A percentile compares a stretch with the other conserved stretches of the same genome.
Evolutionary conservation across 352 stramenopile species (phyloP).

Genomic region (Pseudoperonospora humuli): DNA sequence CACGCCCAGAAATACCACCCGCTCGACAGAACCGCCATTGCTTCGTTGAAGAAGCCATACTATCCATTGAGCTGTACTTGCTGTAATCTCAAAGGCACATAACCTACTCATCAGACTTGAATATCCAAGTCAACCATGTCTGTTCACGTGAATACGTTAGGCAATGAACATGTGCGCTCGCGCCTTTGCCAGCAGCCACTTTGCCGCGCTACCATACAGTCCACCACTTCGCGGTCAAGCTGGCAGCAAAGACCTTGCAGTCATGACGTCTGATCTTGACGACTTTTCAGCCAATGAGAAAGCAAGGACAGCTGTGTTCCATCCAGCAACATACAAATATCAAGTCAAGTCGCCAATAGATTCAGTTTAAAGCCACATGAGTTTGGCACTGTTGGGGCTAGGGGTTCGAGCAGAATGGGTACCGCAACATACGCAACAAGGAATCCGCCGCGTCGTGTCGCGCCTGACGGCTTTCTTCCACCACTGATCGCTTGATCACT

Average conservation of each 20-base stretch:
- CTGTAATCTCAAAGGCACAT: no score
- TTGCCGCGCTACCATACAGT: no score
- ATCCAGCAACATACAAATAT: conserved; percentile 6
- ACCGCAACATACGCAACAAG: conserved; percentile 13
- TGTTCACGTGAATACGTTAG: no score
- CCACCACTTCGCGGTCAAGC: no score
- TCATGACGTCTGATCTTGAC: not conserved
- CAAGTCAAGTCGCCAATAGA: conserved; percentile 4
- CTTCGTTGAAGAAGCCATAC: no score
- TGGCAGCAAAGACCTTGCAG: no score
- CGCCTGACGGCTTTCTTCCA: conserved; percentile 17
- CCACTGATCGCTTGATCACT: conserved; percentile 22
- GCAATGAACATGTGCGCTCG: no score
- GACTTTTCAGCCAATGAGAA: not conserved
- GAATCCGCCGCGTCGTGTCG: conserved; percentile 7
- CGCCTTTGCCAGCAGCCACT: no score
- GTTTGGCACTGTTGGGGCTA: not conserved
- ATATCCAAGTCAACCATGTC: no score
- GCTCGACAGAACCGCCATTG: not conserved
- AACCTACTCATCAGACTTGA: no score
- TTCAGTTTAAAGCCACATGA: conserved; percentile 14
- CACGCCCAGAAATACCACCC: conserved; percentile 3
- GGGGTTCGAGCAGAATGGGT: conserved; percentile 15
- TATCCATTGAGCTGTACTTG: no score
- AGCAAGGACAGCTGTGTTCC: not conserved